Evolutionary conservation across 768 basidiomycete genomes (phyloP), one percentile per base, ranked within the genome.

Genomic region (Suillus hirtellus): DNA sequence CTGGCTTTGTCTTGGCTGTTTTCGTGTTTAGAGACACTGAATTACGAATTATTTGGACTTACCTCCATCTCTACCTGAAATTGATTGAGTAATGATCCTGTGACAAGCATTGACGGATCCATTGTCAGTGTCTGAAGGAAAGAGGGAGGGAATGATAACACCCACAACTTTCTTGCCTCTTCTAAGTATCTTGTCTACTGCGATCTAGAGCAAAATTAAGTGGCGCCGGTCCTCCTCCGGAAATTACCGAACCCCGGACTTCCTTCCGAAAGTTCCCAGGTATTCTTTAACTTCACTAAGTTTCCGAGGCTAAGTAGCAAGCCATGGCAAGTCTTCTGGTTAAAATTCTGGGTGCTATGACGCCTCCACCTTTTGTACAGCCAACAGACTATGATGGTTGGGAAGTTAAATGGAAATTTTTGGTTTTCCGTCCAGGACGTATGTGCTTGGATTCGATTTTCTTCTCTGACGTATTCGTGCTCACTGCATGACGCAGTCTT

Each of bases 341-440:
- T 52, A 61, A 70, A 47, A 1, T 70, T 49, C 12, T 74, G 9
- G 27, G 56, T 60, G 44, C 65, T 43, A 70, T 92, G 65, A 84
- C 86, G 5, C 90, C 90, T 12, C 81, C 86, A 0, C 84, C 86
- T 3, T 78, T 86, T 61, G 69, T 82, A 40, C 79, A 84, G 27
- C 76, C 80, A 12, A 75, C 78, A 8, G 79, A 89, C 9, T 97
- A 95, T 73, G 82, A 89, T 42, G 95, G 94, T 21, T 74, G 85
- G 53, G 84, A 97, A 74, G 88, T 80, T 73, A 81, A 77, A 65
- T 95, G 89, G 88, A 88, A 82, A 71, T 79, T 86, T 61, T 76
- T 97, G 68, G 85, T 88, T 43, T 93, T 96, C 78, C 82, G 94
- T 49, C 95, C 95, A 21, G 91, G 89, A 10, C 72, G 89, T 89